Conservation (phyloP, 2,329 filamentous ascomycete genomes). For the Clarireedia sp. region DNA sequence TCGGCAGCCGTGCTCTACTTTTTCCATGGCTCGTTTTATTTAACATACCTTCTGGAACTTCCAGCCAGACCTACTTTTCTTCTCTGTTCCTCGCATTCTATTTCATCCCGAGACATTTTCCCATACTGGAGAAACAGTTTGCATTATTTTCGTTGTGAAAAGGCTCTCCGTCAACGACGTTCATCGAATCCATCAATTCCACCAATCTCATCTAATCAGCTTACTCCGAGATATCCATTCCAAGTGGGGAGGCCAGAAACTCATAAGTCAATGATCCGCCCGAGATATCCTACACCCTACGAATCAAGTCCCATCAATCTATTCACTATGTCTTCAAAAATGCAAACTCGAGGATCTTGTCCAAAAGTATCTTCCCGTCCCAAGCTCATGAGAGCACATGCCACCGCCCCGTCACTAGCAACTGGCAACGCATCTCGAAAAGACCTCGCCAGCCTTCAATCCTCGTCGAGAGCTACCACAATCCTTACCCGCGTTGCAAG, state of each 20-base stretch:
- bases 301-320: neutral
- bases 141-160: neutral
- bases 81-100: neutral
- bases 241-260: conserved; percentile 2
- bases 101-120: neutral
- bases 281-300: neutral
- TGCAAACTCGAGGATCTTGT: conserved; percentile 31
- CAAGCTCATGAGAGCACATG: conserved; percentile 45
- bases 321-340: conserved; percentile 32
- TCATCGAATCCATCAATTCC: neutral
- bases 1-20: neutral
- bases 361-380: conserved; percentile 38
- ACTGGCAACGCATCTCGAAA: conserved; percentile 45
- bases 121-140: neutral
- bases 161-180: neutral
- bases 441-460: conserved; percentile 41
- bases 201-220: neutral
- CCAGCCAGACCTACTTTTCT: neutral
- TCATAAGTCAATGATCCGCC: conserved; percentile 1
- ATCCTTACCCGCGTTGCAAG: conserved; percentile 47
- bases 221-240: neutral
- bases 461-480: conserved; percentile 44
- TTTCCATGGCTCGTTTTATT: neutral
- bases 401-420: conserved; percentile 51
- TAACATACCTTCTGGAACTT: neutral